phyloP scores from a whole-genome alignment of 768 basidiomycete genomes.

The Xanthoconium stramineum region DNA sequence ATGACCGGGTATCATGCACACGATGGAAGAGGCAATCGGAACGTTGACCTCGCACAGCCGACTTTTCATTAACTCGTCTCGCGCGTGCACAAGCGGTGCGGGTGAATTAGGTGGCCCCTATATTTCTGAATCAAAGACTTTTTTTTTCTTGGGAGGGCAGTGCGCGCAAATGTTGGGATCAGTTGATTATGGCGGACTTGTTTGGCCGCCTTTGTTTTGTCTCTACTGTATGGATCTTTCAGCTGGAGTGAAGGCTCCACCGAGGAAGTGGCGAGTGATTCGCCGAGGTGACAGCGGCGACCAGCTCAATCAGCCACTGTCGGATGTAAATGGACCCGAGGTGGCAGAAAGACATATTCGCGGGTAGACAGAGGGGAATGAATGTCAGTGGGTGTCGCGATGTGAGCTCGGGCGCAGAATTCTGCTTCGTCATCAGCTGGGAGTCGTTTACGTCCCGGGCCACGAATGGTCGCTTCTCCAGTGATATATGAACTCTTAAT shows the following conservation, averaged over 20 bases:
- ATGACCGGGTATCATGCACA: constrained; percentile 2
- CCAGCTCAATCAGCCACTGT: constrained; percentile 12
- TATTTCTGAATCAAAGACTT: background rate
- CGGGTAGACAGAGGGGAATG: background rate
- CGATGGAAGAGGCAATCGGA: background rate
- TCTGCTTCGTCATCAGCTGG: constrained; percentile 5
- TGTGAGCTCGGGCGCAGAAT: background rate
- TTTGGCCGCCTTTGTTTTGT: background rate
- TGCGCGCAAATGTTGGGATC: constrained; percentile 6
- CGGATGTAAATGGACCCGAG: constrained; percentile 3
- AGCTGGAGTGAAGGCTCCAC: background rate
- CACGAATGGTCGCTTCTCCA: background rate
- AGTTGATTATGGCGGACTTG: background rate
- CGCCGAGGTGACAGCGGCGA: constrained; percentile 3
- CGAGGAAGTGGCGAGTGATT: background rate
- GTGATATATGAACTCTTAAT: too few species aligned
- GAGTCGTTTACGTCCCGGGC: background rate
- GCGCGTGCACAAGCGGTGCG: constrained; percentile 7
- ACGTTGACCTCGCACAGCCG: constrained; percentile 14
- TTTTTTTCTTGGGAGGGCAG: background rate
- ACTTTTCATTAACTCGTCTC: constrained; percentile 8
- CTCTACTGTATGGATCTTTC: background rate
- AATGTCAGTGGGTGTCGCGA: background rate
- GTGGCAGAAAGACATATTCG: constrained; percentile 6
- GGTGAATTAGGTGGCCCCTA: background rate